Base-by-base conservation (phyloP, 129 eudicot species). In the Calendula officinalis region DNA sequence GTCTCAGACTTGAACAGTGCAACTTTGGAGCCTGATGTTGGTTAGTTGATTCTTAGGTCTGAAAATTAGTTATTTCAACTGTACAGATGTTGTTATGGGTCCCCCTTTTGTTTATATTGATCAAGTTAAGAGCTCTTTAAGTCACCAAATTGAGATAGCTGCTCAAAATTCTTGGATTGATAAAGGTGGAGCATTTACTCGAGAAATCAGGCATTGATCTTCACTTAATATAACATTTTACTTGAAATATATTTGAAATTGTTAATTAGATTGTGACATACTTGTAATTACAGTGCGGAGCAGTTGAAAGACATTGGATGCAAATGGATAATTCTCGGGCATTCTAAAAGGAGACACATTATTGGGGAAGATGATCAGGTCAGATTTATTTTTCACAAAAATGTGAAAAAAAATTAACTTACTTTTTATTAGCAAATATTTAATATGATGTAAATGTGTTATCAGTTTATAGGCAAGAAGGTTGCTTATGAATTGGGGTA, bases 81-180 rank as follows among this genome's bases (percentile, higher is more conserved):
- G 39, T 52, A 11, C 87, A 81, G 97, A 86, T 72, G 97, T 90
- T 68, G 97, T 90, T 46, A 91, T 90, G 37, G 78, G 95, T 40
- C 95, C 97, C 59, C 95, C 97, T 4, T 90, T 86, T 78, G 71
- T 90, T 61, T 90, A 90, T 71, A 81, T 90, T 45, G 95, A 86
- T 81, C 97, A 90, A 86, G 97, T 90, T 42, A 86, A 90, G 83
- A 83, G 40, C 79, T 86, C 89, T 0, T 68, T 90, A 52, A 76
- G 82, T 34, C 87, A 75, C 33, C 84, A 88, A 43, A 83, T 90
- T 58, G 91, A 86, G 72, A 76, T 90, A 76, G 82, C 95, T 58
- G 97, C 89, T 45, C 97, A 86, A 67, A 90, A 90, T 76, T 90
- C 88, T 72, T 90, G 97, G 97, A 86, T 72, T 32, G 95, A 91